Evolutionary conservation across 768 basidiomycete genomes (phyloP).

Genomic region (Kockovaella imperatae): DNA sequence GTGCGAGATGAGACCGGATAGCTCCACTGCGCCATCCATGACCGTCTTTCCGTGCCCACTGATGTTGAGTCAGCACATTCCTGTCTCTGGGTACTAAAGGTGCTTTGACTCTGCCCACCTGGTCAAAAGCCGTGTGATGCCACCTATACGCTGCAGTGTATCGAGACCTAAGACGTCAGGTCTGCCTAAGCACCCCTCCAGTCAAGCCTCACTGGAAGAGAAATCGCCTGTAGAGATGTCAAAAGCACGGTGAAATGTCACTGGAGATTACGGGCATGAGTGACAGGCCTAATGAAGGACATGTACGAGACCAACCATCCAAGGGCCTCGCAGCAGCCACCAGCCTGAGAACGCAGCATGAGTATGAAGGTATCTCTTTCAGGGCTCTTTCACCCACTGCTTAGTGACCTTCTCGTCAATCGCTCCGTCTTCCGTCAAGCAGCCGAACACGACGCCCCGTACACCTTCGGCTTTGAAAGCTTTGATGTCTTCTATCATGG

Average conservation of each 20-base stretch:
- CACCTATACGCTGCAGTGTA: conserved; percentile 2
- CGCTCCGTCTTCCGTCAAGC: conserved; percentile 7
- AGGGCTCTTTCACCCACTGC: too few relatives aligned
- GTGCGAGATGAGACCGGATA: neutral
- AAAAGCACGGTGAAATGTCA: conserved; percentile 23
- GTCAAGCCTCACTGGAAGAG: conserved; percentile 7
- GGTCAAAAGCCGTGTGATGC: conserved; percentile 15
- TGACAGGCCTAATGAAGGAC: neutral
- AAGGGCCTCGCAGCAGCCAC: neutral
- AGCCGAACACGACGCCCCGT: conserved; percentile 20
- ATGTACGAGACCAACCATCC: neutral
- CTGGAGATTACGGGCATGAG: neutral
- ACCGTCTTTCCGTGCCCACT: conserved; percentile 4
- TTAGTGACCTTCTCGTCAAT: conserved; percentile 5
- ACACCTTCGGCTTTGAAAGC: conserved; percentile 54
- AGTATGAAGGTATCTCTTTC: too few relatives aligned
- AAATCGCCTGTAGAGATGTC: too few relatives aligned
- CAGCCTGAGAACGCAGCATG: too few relatives aligned
- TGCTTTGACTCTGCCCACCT: conserved; percentile 1
- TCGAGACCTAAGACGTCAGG: neutral
- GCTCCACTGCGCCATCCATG: conserved; percentile 1
- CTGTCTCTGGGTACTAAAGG: too few relatives aligned
- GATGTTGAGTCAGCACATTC: too few relatives aligned
- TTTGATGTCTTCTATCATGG: conserved; percentile 71
- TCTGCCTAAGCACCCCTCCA: conserved; percentile 4